phyloP scores from a whole-genome alignment of 768 basidiomycete species.

The Lactarius vividus region DNA sequence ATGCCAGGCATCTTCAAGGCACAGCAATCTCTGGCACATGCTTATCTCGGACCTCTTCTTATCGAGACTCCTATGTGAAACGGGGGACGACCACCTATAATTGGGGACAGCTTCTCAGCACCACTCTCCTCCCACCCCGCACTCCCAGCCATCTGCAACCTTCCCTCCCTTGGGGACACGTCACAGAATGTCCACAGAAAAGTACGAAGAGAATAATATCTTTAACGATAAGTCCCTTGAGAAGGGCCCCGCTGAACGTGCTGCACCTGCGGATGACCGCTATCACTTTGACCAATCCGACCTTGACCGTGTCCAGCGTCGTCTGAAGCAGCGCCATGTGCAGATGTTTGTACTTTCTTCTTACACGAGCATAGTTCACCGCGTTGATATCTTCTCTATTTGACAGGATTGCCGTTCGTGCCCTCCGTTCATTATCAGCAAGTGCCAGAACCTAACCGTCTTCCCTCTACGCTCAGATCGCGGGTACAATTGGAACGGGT shows the following conservation, averaged over 20 bases:
- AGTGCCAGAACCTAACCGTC: not conserved
- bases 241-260: constrained; percentile 33
- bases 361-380: not conserved
- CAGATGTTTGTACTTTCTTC: constrained; percentile 56
- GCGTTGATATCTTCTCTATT: not conserved
- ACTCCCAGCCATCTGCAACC: not conserved
- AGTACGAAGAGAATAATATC: not conserved
- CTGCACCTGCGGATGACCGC: constrained; percentile 30
- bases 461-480: constrained; percentile 44
- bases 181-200: constrained; percentile 10
- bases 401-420: constrained; percentile 59
- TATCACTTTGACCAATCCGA: constrained; percentile 58
- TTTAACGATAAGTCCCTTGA: constrained; percentile 24
- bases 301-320: constrained; percentile 67
- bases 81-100: not conserved
- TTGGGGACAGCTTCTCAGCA: not conserved
- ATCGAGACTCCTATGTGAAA: not conserved
- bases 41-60: not conserved
- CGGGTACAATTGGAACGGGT: constrained; percentile 74
- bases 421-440: not conserved
- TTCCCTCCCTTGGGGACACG: not conserved
- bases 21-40: not conserved
- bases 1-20: not conserved
- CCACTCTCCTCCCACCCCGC: not conserved
- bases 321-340: constrained; percentile 73